phyloP scores from a whole-genome alignment of 2,329 filamentous ascomycete species.

The Cadophora luteo-olivacea region DNA sequence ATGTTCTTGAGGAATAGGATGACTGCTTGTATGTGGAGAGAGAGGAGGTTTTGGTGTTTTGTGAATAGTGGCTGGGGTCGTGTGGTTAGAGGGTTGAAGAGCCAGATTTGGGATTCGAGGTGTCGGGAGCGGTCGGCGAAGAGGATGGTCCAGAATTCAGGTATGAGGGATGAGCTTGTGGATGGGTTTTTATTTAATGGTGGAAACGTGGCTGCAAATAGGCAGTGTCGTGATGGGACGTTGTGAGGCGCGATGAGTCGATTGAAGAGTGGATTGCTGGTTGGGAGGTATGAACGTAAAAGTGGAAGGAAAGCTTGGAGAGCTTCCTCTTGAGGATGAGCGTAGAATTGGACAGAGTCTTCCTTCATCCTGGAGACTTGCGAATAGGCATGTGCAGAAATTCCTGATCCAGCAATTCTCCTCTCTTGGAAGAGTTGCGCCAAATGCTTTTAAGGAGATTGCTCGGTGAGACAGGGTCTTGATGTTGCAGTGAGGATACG shows the following conservation, averaged over 20 bases:
- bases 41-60: constrained; percentile 18
- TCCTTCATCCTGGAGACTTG: neutral
- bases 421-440: neutral
- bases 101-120: constrained; percentile 42
- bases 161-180: neutral
- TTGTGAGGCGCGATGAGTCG: constrained; percentile 43
- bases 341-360: constrained; percentile 25
- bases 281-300: constrained; percentile 38
- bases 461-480: no score
- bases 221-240: constrained; percentile 36
- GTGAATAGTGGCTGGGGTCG: constrained; percentile 24
- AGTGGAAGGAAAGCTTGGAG: constrained; percentile 33
- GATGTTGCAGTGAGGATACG: no score
- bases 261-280: constrained; percentile 40
- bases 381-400: neutral
- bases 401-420: neutral
- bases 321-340: constrained; percentile 33
- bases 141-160: constrained; percentile 38
- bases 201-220: constrained; percentile 42
- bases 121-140: constrained; percentile 43
- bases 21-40: constrained; percentile 25
- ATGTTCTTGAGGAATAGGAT: constrained; percentile 36
- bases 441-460: no score
- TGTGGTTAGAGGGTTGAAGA: constrained; percentile 40
- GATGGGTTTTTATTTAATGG: constrained; percentile 22